phyloP scores from a whole-genome alignment of 305 asterid species.

The Fraxinus floribunda region DNA sequence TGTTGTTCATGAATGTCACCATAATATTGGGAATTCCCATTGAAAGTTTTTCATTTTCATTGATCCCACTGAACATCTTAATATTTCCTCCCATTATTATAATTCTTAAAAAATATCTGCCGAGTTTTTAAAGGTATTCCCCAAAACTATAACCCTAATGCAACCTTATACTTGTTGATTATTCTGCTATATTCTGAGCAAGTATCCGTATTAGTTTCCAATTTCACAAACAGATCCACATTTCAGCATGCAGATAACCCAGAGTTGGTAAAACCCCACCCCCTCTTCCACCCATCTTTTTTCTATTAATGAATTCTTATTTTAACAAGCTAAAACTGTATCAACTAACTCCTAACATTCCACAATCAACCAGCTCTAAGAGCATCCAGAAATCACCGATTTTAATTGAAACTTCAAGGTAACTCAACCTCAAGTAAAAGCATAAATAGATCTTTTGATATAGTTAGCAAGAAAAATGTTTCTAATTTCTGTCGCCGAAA shows the following conservation, averaged over 20 bases:
- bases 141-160: not conserved
- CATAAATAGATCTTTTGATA: not conserved
- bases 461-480: conserved; percentile 3
- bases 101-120: not conserved
- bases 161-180: not conserved
- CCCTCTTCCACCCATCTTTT: not conserved
- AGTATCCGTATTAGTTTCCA: not conserved
- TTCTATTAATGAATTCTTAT: not conserved
- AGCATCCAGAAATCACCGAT: not conserved
- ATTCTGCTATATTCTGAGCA: not conserved
- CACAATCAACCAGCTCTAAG: conserved; percentile 7
- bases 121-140: not conserved
- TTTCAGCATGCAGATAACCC: not conserved
- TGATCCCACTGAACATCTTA: not conserved
- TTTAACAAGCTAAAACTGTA: conserved; percentile 1
- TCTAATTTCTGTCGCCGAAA: not conserved
- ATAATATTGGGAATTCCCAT: not conserved
- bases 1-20: not conserved
- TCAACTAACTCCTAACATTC: conserved; percentile 1
- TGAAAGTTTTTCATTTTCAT: not conserved
- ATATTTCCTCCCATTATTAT: not conserved
- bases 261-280: not conserved
- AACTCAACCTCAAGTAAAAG: not conserved
- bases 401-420: not conserved
- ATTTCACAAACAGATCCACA: not conserved